Evolutionary conservation across 148 eudicot species (phyloP), one percentile per base, ranked within the genome.

Genomic region (Amaranthus hypochondriacus): DNA sequence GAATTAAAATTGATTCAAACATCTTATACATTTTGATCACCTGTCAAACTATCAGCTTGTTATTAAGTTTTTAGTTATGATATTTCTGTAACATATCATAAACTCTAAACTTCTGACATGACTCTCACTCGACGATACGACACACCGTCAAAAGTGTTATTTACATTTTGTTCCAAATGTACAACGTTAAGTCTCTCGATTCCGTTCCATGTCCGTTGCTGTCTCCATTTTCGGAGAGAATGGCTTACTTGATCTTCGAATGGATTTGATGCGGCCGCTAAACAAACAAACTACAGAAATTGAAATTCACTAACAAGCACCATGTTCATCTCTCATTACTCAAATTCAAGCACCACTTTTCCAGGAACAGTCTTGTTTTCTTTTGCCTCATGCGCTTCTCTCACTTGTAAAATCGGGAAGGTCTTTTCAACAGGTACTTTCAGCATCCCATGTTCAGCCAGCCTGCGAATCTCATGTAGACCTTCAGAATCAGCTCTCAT

Each of bases 401-500:
- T 86, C 75, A 87, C 99, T 77, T 96, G 86, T 60, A 87, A 75
- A 56, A 96, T 83, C 0, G 97, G 89, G 78, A 86, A 86, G 44
- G 96, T 90, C 82, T 86, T 96, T 18, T 89, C 91, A 43, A 95
- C 96, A 0, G 99, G 99, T 50, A 96, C 79, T 78, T 79, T 89
- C 79, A 96, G 83, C 83, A 87, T 92, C 55, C 99, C 99, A 48
- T 65, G 83, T 79, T 85, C 97, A 49, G 81, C 72, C 15, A 96
- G 86, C 83, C 88, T 69, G 4, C 85, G 87, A 48, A 92, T 96
- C 82, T 92, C 89, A 15, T 86, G 77, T 77, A 96, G 85, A 73
- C 96, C 99, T 85, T 96, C 97, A 18, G 89, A 57, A 82, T 96
- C 99, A 46, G 94, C 86, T 80, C 99, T 87, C 99, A 96, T 96